Evolutionary conservation across 805 yeast species (phyloP).

Genomic region (Metschnikowia vanudenii): DNA sequence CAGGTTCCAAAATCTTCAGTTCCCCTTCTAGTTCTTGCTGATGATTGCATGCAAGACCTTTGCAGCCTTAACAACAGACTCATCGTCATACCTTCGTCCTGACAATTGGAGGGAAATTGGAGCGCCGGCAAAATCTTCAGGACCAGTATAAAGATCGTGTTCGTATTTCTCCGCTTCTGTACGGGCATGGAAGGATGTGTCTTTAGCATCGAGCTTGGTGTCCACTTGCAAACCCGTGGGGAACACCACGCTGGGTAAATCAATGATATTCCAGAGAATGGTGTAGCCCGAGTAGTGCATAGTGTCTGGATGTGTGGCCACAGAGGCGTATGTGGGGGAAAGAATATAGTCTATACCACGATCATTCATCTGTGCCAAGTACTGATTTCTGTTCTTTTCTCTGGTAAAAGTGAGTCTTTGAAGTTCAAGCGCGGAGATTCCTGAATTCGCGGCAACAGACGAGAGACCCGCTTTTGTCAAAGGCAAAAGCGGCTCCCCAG

Average conservation of each 20-base stretch:
- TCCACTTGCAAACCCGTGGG: constrained; percentile 22
- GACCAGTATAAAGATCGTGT: constrained; percentile 20
- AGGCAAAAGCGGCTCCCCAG: constrained; percentile 17
- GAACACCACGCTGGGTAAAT: constrained; percentile 22
- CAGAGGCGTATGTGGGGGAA: constrained; percentile 20
- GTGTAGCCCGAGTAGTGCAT: constrained; percentile 22
- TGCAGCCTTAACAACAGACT: constrained; percentile 20
- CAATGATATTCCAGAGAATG: constrained; percentile 21
- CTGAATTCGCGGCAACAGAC: constrained; percentile 19
- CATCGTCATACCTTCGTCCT: constrained; percentile 21
- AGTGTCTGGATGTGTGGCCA: constrained; percentile 20
- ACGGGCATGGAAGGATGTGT: constrained; percentile 15
- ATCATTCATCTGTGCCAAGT: constrained; percentile 15
- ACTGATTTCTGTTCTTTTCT: constrained; percentile 15
- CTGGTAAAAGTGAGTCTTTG: constrained; percentile 13
- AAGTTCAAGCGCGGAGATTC: constrained; percentile 18
- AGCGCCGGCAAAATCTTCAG: constrained; percentile 18
- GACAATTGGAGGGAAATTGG: constrained; percentile 22
- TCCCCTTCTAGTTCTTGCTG: too few species aligned
- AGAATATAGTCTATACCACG: constrained; percentile 16
- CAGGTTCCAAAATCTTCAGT: too few species aligned
- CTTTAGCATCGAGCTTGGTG: constrained; percentile 14
- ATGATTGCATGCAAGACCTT: constrained; percentile 18
- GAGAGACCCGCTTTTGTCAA: constrained; percentile 14
- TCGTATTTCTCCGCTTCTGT: constrained; percentile 21